phyloP scores from a whole-genome alignment of 2,329 filamentous ascomycete species.

The Neofusicoccum kwambonambiense region DNA sequence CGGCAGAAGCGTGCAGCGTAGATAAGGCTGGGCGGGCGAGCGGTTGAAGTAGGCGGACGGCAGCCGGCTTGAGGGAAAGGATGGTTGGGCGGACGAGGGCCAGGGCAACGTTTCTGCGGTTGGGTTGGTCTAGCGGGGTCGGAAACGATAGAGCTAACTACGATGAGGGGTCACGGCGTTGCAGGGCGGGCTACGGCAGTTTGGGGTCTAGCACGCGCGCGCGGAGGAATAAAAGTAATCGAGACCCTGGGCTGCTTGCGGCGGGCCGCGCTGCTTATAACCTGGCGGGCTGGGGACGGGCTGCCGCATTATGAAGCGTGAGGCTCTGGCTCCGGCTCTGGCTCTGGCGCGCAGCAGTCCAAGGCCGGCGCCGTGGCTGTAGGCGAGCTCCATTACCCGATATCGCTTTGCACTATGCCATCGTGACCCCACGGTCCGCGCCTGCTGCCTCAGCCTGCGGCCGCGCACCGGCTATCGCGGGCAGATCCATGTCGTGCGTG shows the following conservation, averaged over 20 bases:
- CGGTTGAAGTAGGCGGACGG: constrained; percentile 4
- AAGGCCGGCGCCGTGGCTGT: constrained; percentile 10
- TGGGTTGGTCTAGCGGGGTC: constrained; percentile 9
- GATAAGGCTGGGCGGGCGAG: background rate
- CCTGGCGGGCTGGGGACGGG: background rate
- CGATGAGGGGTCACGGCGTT: constrained; percentile 7
- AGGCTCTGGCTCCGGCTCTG: background rate
- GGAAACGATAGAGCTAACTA: background rate
- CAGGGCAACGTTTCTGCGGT: background rate
- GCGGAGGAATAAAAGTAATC: background rate
- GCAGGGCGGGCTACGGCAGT: background rate
- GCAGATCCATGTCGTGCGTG: constrained; percentile 12
- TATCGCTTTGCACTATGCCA: constrained; percentile 6
- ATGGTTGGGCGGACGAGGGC: constrained; percentile 8
- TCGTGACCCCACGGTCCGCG: constrained; percentile 7
- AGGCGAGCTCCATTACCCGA: constrained; percentile 14
- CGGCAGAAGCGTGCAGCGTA: background rate
- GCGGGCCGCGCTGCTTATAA: background rate
- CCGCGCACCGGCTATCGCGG: constrained; percentile 13
- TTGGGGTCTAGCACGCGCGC: background rate
- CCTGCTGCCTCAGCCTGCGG: constrained; percentile 1
- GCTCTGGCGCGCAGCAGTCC: background rate
- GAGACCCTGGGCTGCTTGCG: background rate
- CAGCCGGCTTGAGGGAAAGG: background rate
- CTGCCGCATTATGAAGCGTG: constrained; percentile 3